Base-by-base conservation (phyloP, 1,284 basidiomycete species). In the Ceratobasidium theobromae region DNA sequence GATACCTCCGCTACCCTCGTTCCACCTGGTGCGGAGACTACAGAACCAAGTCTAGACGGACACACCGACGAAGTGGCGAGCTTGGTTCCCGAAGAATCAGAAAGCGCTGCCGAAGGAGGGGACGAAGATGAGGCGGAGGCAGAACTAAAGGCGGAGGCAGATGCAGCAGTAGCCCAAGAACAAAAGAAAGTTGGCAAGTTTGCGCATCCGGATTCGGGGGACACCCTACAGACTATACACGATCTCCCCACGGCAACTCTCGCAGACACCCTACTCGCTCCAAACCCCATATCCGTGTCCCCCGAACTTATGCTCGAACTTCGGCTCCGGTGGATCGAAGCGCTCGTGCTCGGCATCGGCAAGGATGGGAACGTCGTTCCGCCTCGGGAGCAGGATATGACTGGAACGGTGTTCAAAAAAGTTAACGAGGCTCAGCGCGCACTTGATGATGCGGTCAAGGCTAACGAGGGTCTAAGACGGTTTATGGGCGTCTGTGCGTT, bases 261-360 rank as follows among this genome's bases (percentile, higher is more conserved):
- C 16, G 30, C 49, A 54, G 53, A 55, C 53, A 16, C 45, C 18
- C 23, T 53, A 18, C 65, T 65, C 40, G 21, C 67, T 18, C 60
- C 68, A 12, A 23, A 32, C 27, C 51, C 68, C 16, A 48, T 62
- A 21, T 41, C 60, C 21, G 49, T 68, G 27, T 76, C 18, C 84
- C 92, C 55, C 81, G 86, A 45, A 86, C 89, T 89, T 14, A 86
- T 89, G 1, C 76, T 92, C 6, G 86, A 91, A 71, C 77, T 92
- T 32, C 81, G 89, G 1, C 74, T 91, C 32, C 79, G 86, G 64
- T 90, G 88, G 87, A 76, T 92, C 0, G 89, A 91, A 73, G 87
- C 87, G 11, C 77, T 92, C 58, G 76, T 91, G 5, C 75, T 85
- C 35, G 90, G 89, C 40, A 80, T 86, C 27, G 83, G 82, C 18